Base-by-base conservation (phyloP, 139 green algal genomes). In the Haematococcus sp. region DNA sequence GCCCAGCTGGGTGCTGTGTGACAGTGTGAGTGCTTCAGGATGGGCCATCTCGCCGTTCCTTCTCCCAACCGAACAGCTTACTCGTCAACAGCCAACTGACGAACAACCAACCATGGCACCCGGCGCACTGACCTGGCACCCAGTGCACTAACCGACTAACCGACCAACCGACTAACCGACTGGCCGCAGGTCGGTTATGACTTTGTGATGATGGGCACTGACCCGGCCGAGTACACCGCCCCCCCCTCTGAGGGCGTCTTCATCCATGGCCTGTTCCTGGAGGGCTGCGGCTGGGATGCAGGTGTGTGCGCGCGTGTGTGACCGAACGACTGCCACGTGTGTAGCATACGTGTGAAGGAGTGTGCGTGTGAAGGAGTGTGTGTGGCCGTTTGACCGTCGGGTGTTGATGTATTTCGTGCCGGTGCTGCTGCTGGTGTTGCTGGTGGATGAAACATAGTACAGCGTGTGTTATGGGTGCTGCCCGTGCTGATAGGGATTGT, bases 131-230 rank as follows among this genome's bases (percentile, higher is more conserved):
- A 16, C 49, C 49, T n/a, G 19, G 49, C 16, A 19, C 49, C 49
- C 49, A 16, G 16, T n/a, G 19, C 7, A 27, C n/a, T 9, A 63
- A 63, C 54, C 54, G 4, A 7, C 40, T 49, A 49, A 49, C 40
- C 11, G 40, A 7, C 40, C 40, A 49, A 49, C 40, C 40, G 40
- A 7, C 40, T 49, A 49, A 49, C 40, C 40, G 16, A 5, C 16
- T 68, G 22, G 4, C 25, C 52, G 51, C 71, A 77, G 63, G 73
- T 79, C 17, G 82, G 81, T n/a, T 94, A 90, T 55, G 84, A 92
- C 59, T 92, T 87, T 76, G 81, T 90, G 73, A 89, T 93, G 77
- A 73, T 96, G 69, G 84, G 76, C 60, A 90, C 83, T 32, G 85
- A 94, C 55, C 68, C 75, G 17, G 23, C 74, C 15, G 43, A 49